phyloP scores from a whole-genome alignment of 768 basidiomycete genomes.

The Boletus patriciae region DNA sequence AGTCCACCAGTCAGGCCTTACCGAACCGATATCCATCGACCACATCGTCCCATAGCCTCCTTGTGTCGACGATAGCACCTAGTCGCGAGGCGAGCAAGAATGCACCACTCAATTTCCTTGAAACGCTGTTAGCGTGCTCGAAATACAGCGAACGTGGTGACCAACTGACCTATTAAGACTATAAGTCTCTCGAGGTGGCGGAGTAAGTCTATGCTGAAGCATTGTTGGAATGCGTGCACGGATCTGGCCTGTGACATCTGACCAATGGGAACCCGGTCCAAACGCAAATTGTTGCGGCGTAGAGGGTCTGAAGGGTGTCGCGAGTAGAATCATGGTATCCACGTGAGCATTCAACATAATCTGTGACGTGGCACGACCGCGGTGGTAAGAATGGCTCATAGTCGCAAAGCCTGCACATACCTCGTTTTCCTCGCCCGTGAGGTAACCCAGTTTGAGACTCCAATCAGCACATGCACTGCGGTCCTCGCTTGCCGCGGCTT shows the following conservation, averaged over 20 bases:
- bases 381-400: neutral
- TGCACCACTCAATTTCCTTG: conserved; percentile 77
- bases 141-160: neutral
- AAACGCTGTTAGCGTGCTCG: neutral
- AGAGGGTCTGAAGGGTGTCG: conserved; percentile 72
- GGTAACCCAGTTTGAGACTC: conserved; percentile 83
- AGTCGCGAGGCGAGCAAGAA: conserved; percentile 79
- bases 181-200: conserved; percentile 93
- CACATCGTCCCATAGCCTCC: conserved; percentile 71
- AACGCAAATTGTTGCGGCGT: conserved; percentile 79
- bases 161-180: conserved; percentile 77
- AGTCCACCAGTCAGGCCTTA: neutral
- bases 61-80: conserved; percentile 71
- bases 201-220: conserved; percentile 84
- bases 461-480: conserved; percentile 62
- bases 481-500: conserved; percentile 72
- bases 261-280: conserved; percentile 62
- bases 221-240: conserved; percentile 84
- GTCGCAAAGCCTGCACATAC: conserved; percentile 37
- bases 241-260: conserved; percentile 73
- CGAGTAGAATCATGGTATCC: conserved; percentile 78
- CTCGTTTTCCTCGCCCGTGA: conserved; percentile 85
- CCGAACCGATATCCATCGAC: conserved; percentile 33
- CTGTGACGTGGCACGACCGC: conserved; percentile 28
- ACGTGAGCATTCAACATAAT: conserved; percentile 87